phyloP scores from a whole-genome alignment of 257 asterid species.

The Solanum chilense region DNA sequence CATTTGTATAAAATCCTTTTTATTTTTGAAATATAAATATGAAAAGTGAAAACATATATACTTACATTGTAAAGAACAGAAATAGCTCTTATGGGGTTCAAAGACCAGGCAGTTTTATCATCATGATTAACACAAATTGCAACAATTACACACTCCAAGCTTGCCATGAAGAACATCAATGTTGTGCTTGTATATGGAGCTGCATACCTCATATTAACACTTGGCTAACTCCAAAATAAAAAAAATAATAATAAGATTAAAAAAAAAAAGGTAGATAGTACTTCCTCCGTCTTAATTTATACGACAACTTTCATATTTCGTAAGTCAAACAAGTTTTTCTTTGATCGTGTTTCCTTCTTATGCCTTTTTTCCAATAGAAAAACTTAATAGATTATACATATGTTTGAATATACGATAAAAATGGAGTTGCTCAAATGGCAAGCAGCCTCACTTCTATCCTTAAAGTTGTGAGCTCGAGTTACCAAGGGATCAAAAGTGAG shows the following conservation, averaged over 20 bases:
- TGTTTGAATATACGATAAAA: not conserved
- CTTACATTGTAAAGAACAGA: constrained; percentile 59
- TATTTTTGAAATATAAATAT: not conserved
- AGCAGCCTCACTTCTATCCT: no score
- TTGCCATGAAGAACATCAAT: constrained; percentile 59
- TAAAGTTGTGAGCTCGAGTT: no score
- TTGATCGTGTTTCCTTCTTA: not conserved
- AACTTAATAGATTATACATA: not conserved
- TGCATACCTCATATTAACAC: constrained; percentile 33
- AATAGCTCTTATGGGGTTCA: constrained; percentile 44
- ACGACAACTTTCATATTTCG: not conserved
- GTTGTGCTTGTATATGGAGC: constrained; percentile 84
- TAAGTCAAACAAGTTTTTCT: not conserved
- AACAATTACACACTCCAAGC: constrained; percentile 48
- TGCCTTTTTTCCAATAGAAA: not conserved
- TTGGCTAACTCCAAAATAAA: constrained; percentile 23
- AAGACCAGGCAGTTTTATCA: constrained; percentile 48
- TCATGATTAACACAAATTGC: constrained; percentile 41
- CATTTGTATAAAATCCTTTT: not conserved
- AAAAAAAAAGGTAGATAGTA: not conserved
- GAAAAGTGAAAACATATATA: not conserved
- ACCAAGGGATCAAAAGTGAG: no score
- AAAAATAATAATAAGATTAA: not conserved
- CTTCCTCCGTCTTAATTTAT: not conserved
- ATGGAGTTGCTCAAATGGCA: no score